Base-by-base conservation (phyloP, 2,329 filamentous ascomycete species). In the Chaetomiaceae sp. region DNA sequence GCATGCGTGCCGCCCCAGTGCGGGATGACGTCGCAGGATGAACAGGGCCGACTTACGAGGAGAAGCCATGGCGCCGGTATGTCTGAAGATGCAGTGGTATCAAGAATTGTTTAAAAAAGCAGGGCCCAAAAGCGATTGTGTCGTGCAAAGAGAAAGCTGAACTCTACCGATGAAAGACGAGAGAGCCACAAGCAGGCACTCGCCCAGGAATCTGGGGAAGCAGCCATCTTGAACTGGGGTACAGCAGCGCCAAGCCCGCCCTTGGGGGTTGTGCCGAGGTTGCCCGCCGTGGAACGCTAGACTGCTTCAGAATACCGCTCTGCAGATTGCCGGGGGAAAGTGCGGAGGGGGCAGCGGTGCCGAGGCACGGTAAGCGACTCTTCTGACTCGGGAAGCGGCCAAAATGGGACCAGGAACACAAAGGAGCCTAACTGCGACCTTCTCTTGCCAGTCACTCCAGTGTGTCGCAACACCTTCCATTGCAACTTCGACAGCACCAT, bases 31-130 rank as follows among this genome's bases (percentile, higher is more conserved):
- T 18, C 29, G 32, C 34, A 18, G 4, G 15, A 22, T 30, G 38
- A 8, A 14, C 15, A n/a, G 20, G 36, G 34, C 11, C 11, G 6
- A 48, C 85, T 66, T 81, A 90, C 86, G 86, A 69, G 86, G 83
- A 68, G 86, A 88, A 56, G 86, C 83, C 86, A 90, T 90, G 56
- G 53, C 70, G 67, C 47, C 44, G 49, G 49, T 41, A 40, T 30
- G 36, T 43, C 15, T 45, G 27, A 19, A 39, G 45, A 45, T 27
- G 17, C 40, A 41, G 34, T 45, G 44, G 48, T 55, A 47, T 48
- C 45, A 53, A 42, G 48, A 42, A 20, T 42, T 34, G 46, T 18
- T 26, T 33, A 41, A 37, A 36, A 51, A 14, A 18, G 44, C 35
- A 30, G 37, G n/a, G 37, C 15, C 20, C 38, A 42, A 42, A 45